Evolutionary conservation across 768 basidiomycete species (phyloP), one percentile per base, ranked within the genome.

Genomic region (Zangia roseola): DNA sequence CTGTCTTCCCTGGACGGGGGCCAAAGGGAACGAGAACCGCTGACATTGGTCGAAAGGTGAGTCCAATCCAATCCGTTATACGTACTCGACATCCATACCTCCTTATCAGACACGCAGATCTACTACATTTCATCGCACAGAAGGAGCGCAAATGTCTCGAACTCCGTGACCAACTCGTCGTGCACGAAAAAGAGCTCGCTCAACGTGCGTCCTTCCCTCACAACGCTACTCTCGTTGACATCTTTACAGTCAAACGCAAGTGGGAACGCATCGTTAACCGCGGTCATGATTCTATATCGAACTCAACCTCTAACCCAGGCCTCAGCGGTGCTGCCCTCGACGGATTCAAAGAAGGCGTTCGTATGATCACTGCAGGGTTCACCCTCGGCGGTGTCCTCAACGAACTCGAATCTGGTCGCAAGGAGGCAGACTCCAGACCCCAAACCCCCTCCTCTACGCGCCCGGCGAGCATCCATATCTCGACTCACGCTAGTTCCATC

Each of bases 61-160:
- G 82, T 75, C n/a, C n/a, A n/a, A n/a, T n/a, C n/a, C n/a, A n/a
- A n/a, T n/a, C n/a, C n/a, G n/a, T n/a, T n/a, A n/a, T n/a, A n/a
- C n/a, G n/a, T n/a, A n/a, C n/a, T n/a, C n/a, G n/a, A n/a, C n/a
- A n/a, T n/a, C n/a, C n/a, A n/a, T n/a, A n/a, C n/a, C n/a, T n/a
- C n/a, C n/a, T n/a, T n/a, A n/a, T 17, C 53, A 92, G 91, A 59
- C 88, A 93, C 58, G 81, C 84, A 6, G 89, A 91, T 46, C 70
- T 93, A 2, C 71, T 92, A n/a, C 85, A 79, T 25, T 85, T 86
- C 50, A 93, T 93, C 43, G 90, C 91, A 0, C 88, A 91, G 68
- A 91, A 92, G 55, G 91, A 92, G 63, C 80, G 86, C 0, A 86
- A 83, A 63, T 91, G 88, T 57, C 78, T 92, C 34, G 90, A 93